Conservation (phyloP, 2,329 filamentous ascomycete species). For the Nectriaceae sp. region DNA sequence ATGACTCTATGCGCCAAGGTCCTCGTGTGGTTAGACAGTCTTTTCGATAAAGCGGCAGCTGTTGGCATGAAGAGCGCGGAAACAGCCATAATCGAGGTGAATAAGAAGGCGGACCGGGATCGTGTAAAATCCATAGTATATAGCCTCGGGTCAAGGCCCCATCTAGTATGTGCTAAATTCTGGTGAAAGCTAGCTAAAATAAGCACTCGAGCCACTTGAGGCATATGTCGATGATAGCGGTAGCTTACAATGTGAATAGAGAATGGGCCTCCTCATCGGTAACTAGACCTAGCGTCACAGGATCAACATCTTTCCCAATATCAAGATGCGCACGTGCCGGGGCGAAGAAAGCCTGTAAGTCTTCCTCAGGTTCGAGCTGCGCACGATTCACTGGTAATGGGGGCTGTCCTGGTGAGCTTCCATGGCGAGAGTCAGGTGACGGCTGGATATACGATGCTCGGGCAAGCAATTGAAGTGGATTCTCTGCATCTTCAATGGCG, state of each 20-base stretch:
- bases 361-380: constrained; percentile 37
- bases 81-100: constrained; percentile 70
- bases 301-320: constrained; percentile 64
- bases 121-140: constrained; percentile 68
- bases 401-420: constrained; percentile 27
- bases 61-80: constrained; percentile 68
- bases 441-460: constrained; percentile 69
- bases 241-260: constrained; percentile 64
- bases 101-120: constrained; percentile 68
- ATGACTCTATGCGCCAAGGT: constrained; percentile 64
- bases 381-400: constrained; percentile 18
- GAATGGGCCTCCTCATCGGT: constrained; percentile 64
- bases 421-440: constrained; percentile 41
- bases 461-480: constrained; percentile 72
- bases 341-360: constrained; percentile 67
- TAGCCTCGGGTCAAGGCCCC: constrained; percentile 69
- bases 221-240: neutral
- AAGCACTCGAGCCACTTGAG: too few species aligned
- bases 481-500: constrained; percentile 72
- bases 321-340: constrained; percentile 65
- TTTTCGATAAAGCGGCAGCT: constrained; percentile 63
- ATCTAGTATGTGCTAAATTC: constrained; percentile 71
- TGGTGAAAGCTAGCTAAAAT: constrained; percentile 69
- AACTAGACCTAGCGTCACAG: constrained; percentile 69
- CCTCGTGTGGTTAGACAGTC: constrained; percentile 65